A percentile compares a stretch with the other conserved stretches of the same genome.
These are phyloP conservation scores for Cladosporium sp. DNA, from an alignment of 2,329 filamentous ascomycete genomes.

Conservation along the genomic window DNA sequence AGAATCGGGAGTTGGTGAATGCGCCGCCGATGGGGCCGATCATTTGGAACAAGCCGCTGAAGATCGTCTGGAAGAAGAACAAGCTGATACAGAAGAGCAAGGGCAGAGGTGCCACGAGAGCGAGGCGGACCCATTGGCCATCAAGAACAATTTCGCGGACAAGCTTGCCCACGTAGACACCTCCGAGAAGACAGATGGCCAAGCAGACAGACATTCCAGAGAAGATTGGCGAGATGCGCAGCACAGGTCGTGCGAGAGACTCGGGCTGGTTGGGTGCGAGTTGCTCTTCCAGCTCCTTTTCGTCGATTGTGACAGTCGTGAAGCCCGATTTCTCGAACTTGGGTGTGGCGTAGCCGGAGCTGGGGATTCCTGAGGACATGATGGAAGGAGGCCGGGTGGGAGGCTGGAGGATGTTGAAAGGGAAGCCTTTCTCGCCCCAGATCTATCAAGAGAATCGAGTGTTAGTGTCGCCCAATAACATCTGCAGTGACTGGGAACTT, in stretches of 20 bases:
- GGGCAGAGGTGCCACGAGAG: constrained; percentile 46
- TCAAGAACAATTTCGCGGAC: constrained; percentile 51
- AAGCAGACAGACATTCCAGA: constrained; percentile 49
- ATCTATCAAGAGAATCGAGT: not conserved
- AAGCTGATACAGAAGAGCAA: constrained; percentile 53
- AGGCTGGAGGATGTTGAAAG: constrained; percentile 3
- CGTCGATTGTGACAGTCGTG: not conserved
- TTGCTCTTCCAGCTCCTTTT: not conserved
- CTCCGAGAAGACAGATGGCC: constrained; percentile 48
- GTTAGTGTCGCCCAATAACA: no score
- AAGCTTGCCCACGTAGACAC: constrained; percentile 48
- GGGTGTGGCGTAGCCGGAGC: constrained; percentile 1
- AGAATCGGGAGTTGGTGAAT: constrained; percentile 68
- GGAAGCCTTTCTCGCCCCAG: constrained; percentile 1
- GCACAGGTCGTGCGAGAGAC: constrained; percentile 1
- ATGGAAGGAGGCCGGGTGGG: not conserved
- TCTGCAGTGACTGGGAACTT: no score
- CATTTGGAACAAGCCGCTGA: constrained; percentile 35
- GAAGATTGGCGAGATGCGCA: constrained; percentile 36
- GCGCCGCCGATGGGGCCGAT: constrained; percentile 37
- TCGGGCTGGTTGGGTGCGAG: not conserved
- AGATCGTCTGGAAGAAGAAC: constrained; percentile 41
- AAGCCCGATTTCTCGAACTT: not conserved
- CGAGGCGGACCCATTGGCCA: constrained; percentile 46
- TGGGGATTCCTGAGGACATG: not conserved